phyloP scores from a whole-genome alignment of 306 rosid genomes.

The Vigna mungo region DNA sequence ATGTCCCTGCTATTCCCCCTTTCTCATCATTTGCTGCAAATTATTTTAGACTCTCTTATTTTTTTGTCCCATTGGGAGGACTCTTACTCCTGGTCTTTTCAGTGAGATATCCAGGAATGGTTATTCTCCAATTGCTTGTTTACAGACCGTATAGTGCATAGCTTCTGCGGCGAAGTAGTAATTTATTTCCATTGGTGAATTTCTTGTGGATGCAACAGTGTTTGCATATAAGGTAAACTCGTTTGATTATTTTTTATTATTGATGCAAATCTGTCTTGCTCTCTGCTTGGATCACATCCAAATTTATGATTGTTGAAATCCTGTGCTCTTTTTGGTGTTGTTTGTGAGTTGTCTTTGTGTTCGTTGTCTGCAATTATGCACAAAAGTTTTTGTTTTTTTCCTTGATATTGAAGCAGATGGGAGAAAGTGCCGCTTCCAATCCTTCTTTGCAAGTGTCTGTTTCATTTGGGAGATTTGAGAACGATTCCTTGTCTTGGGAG shows the following conservation, averaged over 20 bases:
- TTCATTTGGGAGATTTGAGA: constrained; percentile 94
- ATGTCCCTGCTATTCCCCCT: constrained; percentile 43
- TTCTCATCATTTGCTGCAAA: constrained; percentile 42
- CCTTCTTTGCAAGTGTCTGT: constrained; percentile 82
- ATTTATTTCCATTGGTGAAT: constrained; percentile 64
- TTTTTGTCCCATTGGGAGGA: constrained; percentile 64
- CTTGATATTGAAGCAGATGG: constrained; percentile 61
- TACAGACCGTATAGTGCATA: constrained; percentile 33
- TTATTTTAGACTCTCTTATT: constrained; percentile 35
- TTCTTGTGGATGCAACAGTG: constrained; percentile 54
- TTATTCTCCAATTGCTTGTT: constrained; percentile 42
- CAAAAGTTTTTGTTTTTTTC: constrained; percentile 45
- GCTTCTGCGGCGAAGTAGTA: constrained; percentile 41
- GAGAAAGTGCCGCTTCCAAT: constrained; percentile 65
- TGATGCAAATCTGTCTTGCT: constrained; percentile 37
- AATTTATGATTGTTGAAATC: constrained; percentile 35
- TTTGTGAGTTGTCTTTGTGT: constrained; percentile 47
- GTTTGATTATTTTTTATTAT: constrained; percentile 31
- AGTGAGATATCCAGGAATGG: constrained; percentile 61
- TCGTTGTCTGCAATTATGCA: constrained; percentile 45
- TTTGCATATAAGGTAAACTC: constrained; percentile 66
- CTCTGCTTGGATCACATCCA: constrained; percentile 25
- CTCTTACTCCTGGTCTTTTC: constrained; percentile 48
- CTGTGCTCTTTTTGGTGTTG: constrained; percentile 36
- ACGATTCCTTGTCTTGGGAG: constrained; percentile 93